phyloP scores from a whole-genome alignment of 306 rosid genomes.

The Castanopsis chinensis region DNA sequence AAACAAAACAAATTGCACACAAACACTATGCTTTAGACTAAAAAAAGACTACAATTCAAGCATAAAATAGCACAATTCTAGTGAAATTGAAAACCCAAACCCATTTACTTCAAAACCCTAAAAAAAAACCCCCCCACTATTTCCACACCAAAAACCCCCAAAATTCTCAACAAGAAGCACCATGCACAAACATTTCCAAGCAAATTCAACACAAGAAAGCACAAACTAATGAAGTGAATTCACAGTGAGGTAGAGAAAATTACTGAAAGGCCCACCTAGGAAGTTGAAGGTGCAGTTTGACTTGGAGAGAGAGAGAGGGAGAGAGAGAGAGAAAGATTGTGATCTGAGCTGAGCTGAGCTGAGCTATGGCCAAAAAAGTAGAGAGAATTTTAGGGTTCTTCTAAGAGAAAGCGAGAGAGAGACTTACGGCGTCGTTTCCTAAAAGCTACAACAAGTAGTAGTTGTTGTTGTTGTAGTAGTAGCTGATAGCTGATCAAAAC shows the following conservation, averaged over 20 bases:
- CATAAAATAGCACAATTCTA: neutral
- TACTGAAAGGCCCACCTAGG: neutral
- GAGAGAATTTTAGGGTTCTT: neutral
- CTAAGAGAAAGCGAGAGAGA: neutral
- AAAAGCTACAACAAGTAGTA: neutral
- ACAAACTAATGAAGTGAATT: neutral
- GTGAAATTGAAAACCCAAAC: neutral
- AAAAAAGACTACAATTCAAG: neutral
- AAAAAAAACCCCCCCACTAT: neutral
- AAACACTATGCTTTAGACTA: neutral
- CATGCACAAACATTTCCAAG: neutral
- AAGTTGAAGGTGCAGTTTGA: neutral
- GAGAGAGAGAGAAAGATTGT: neutral
- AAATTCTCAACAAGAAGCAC: neutral
- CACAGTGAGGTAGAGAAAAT: neutral
- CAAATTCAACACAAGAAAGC: neutral
- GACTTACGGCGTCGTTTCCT: neutral
- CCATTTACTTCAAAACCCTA: slow-evolving; percentile 7
- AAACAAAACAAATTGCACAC: neutral
- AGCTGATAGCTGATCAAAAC: neutral
- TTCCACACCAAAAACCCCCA: neutral
- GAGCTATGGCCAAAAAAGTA: too few species aligned
- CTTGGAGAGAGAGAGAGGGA: neutral
- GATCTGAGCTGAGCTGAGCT: slow-evolving; percentile 2
- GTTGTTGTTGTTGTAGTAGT: too few species aligned